Conservation (phyloP, 352 stramenopile genomes). For the Aphanomyces stellatus region DNA sequence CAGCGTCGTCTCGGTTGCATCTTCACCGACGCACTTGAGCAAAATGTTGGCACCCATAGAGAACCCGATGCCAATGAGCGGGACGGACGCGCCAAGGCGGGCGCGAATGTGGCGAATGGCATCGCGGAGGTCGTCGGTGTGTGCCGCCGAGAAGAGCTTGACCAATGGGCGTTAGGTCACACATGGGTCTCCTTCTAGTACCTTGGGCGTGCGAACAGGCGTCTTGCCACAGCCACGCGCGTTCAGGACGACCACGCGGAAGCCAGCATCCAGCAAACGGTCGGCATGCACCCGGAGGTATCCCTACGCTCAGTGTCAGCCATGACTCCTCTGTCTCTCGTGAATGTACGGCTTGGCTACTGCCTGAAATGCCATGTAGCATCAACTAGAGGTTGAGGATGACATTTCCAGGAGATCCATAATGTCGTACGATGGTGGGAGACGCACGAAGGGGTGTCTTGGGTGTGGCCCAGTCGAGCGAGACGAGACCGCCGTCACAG, state of each 20-base stretch:
- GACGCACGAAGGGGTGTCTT: no score
- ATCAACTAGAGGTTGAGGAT: neutral
- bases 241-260: slow-evolving; percentile 68
- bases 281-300: slow-evolving; percentile 49
- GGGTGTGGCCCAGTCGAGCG: neutral
- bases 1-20: slow-evolving; percentile 27
- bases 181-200: neutral
- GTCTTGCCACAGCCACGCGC: slow-evolving; percentile 56
- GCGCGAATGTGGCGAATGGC: slow-evolving; percentile 28
- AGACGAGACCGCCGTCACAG: neutral
- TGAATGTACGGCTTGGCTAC: neutral
- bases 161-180: slow-evolving; percentile 24
- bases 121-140: slow-evolving; percentile 53
- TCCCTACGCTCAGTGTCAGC: no score
- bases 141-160: slow-evolving; percentile 65
- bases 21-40: slow-evolving; percentile 63
- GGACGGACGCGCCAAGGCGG: slow-evolving; percentile 28
- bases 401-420: no score
- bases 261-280: slow-evolving; percentile 30
- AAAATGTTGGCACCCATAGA: slow-evolving; percentile 67
- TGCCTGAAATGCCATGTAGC: neutral
- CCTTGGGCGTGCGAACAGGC: slow-evolving; percentile 37
- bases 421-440: no score
- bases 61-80: slow-evolving; percentile 47
- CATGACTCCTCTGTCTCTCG: no score